Evolutionary conservation across 257 asterid genomes (phyloP).

Genomic region (Leonotis leonurus): DNA sequence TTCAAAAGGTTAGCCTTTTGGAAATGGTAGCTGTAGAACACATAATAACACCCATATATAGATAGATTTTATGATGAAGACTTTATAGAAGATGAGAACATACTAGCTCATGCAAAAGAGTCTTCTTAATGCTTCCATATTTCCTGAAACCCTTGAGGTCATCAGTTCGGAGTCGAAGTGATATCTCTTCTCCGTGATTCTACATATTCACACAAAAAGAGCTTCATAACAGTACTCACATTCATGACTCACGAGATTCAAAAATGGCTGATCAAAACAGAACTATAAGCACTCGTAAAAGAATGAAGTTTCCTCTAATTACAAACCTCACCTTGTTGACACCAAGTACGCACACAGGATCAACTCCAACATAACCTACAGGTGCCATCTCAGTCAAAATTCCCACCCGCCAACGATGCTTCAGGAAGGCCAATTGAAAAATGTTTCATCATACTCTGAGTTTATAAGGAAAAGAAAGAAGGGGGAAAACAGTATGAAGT

Average conservation of each 20-base stretch:
- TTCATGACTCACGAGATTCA: background rate
- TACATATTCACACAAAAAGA: constrained; percentile 26
- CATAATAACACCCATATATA: background rate
- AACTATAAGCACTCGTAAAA: background rate
- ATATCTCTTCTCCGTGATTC: constrained; percentile 97
- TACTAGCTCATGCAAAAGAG: constrained; percentile 92
- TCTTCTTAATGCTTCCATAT: constrained; percentile 74
- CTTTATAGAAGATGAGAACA: background rate
- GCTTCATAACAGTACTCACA: constrained; percentile 9
- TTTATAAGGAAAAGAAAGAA: background rate
- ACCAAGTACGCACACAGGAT: constrained; percentile 90
- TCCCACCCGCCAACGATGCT: constrained; percentile 97
- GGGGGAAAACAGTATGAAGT: background rate
- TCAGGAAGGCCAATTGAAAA: constrained; percentile 26
- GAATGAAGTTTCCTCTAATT: background rate
- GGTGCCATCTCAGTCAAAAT: constrained; percentile 97
- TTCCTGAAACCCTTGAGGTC: constrained; percentile 95
- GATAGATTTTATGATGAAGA: background rate
- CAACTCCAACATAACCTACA: constrained; percentile 84
- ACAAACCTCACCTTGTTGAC: constrained; percentile 61
- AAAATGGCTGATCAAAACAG: background rate
- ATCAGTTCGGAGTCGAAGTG: constrained; percentile 88
- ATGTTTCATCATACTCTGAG: constrained; percentile 18
- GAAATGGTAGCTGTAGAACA: background rate
- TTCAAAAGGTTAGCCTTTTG: background rate